Evolutionary conservation across 1,139 yeast genomes (phyloP).

Genomic region (Pichia sp.): DNA sequence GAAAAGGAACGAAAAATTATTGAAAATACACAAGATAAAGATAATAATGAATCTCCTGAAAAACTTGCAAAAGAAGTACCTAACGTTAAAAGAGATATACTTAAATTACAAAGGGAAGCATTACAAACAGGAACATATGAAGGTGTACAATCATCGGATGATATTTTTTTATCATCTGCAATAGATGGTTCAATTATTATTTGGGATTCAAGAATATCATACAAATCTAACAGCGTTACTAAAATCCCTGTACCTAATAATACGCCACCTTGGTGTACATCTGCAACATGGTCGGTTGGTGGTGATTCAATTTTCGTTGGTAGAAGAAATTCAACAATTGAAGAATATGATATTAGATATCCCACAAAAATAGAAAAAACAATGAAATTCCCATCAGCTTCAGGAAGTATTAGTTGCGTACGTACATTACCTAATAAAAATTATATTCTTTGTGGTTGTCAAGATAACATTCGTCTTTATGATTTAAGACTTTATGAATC

Average conservation of each 20-base stretch:
- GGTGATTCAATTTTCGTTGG: constrained; percentile 82
- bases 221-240: constrained; percentile 32
- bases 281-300: constrained; percentile 84
- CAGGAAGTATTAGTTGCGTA: constrained; percentile 87
- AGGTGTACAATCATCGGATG: constrained; percentile 33
- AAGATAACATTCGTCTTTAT: constrained; percentile 82
- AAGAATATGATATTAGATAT: constrained; percentile 64
- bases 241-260: background rate
- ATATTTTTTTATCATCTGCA: constrained; percentile 69
- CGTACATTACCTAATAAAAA: constrained; percentile 74
- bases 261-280: constrained; percentile 77
- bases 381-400: constrained; percentile 73
- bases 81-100: constrained; percentile 14
- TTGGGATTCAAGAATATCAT: constrained; percentile 68
- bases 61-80: background rate
- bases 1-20: constrained; percentile 3
- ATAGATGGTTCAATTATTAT: constrained; percentile 77
- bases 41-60: no score
- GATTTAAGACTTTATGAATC: constrained; percentile 53
- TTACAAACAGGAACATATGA: constrained; percentile 18
- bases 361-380: constrained; percentile 41
- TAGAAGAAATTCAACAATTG: constrained; percentile 81
- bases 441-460: constrained; percentile 80
- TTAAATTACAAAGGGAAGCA: constrained; percentile 18
- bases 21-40: background rate